Conservation (phyloP, 2,329 filamentous ascomycete species). For the Blastomyces parvus region DNA sequence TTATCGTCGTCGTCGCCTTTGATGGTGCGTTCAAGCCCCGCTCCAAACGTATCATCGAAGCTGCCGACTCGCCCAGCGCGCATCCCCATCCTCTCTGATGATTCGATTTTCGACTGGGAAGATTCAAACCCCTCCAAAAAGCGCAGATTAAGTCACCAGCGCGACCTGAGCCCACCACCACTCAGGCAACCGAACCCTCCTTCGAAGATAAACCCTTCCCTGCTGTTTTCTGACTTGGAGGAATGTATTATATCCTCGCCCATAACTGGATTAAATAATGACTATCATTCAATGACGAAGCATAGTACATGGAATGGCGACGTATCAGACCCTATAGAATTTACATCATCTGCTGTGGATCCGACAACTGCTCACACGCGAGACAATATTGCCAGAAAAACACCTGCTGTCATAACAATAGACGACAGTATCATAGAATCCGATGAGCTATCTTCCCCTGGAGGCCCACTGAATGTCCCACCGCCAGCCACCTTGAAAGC, state of each 20-base stretch:
- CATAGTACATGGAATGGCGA: conserved; percentile 16
- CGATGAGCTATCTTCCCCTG: conserved; percentile 17
- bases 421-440: conserved; percentile 23
- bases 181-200: conserved; percentile 9
- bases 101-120: conserved; percentile 11
- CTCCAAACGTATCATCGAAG: background rate
- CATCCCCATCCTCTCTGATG: conserved; percentile 8
- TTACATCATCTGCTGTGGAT: conserved; percentile 34
- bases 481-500: conserved; percentile 15
- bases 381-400: conserved; percentile 12
- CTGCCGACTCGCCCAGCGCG: background rate
- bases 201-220: background rate
- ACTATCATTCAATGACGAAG: conserved; percentile 9
- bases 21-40: background rate
- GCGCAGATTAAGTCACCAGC: conserved; percentile 22
- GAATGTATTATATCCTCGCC: background rate
- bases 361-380: conserved; percentile 11
- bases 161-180: conserved; percentile 18
- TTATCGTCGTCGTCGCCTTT: conserved; percentile 22
- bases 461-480: conserved; percentile 19
- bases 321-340: conserved; percentile 35
- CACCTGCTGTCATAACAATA: conserved; percentile 28
- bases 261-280: conserved; percentile 2
- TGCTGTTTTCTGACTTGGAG: conserved; percentile 6
- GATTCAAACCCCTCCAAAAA: conserved; percentile 17